Conservation (phyloP, 306 rosid species). For the Fragaria nilgerrensis region DNA sequence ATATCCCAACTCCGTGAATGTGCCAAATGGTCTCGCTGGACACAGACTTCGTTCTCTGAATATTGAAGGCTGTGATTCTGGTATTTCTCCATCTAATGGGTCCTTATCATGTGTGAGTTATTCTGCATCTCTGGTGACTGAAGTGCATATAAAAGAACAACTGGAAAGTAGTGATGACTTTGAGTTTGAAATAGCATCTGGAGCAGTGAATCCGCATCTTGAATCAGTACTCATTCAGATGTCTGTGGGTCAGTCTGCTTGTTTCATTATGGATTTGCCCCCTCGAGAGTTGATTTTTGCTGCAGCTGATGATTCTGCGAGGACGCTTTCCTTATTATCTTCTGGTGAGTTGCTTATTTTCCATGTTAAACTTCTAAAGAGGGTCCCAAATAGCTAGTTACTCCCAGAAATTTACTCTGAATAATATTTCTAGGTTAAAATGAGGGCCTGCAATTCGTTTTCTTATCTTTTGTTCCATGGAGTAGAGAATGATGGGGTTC, state of each 20-base stretch:
- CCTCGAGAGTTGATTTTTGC: conserved; percentile 72
- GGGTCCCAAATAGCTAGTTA: conserved; percentile 6
- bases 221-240: conserved; percentile 72
- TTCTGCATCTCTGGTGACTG: conserved; percentile 54
- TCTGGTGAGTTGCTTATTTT: conserved; percentile 66
- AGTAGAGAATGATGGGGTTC: neutral
- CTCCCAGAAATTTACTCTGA: conserved; percentile 2
- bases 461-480: neutral
- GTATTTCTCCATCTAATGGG: conserved; percentile 70
- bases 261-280: conserved; percentile 43
- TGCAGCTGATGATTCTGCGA: conserved; percentile 55
- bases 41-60: conserved; percentile 31
- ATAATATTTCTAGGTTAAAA: neutral
- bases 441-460: neutral
- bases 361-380: conserved; percentile 10
- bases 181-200: conserved; percentile 88
- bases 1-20: conserved; percentile 29
- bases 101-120: conserved; percentile 61
- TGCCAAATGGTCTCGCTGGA: conserved; percentile 23
- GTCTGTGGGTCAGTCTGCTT: conserved; percentile 79
- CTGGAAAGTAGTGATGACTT: conserved; percentile 68
- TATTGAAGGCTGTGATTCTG: conserved; percentile 77
- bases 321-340: conserved; percentile 48
- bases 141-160: conserved; percentile 45
- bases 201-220: conserved; percentile 54